Evolutionary conservation across 441 rosid species (phyloP).

Genomic region (Macaranga tanarius): DNA sequence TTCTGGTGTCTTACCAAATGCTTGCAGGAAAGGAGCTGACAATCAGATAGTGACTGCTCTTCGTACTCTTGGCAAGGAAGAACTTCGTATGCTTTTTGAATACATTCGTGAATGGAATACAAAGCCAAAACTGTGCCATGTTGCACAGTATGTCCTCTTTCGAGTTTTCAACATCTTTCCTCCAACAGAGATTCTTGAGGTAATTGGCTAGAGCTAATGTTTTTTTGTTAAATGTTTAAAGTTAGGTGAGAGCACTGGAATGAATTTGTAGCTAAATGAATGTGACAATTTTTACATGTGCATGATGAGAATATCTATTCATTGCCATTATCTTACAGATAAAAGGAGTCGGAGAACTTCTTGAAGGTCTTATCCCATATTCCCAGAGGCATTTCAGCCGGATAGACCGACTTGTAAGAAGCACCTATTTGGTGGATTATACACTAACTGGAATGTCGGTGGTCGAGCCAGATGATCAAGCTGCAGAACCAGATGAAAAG

Average conservation of each 20-base stretch:
- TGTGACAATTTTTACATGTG: background rate
- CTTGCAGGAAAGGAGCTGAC: conserved; percentile 54
- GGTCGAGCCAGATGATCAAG: conserved; percentile 53
- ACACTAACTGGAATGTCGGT: conserved; percentile 82
- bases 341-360: conserved; percentile 76
- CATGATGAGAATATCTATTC: background rate
- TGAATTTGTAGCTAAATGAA: background rate
- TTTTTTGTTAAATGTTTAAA: too few species aligned
- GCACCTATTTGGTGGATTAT: conserved; percentile 86
- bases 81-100: conserved; percentile 64
- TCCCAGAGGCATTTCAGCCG: conserved; percentile 87
- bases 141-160: conserved; percentile 82
- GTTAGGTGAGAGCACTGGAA: background rate
- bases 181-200: conserved; percentile 83
- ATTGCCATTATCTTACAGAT: conserved; percentile 39
- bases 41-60: conserved; percentile 64
- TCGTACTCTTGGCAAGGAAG: conserved; percentile 65
- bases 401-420: conserved; percentile 82
- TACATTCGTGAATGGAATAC: conserved; percentile 94
- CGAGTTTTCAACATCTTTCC: conserved; percentile 64
- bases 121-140: conserved; percentile 84
- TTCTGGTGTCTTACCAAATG: conserved; percentile 20
- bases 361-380: conserved; percentile 92
- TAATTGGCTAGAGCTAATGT: conserved; percentile 30
- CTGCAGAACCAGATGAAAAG: conserved; percentile 23